These are phyloP conservation scores for Ilyonectria mors-panacis DNA, from an alignment of 2,329 filamentous ascomycete genomes.

Conservation along the genomic window DNA sequence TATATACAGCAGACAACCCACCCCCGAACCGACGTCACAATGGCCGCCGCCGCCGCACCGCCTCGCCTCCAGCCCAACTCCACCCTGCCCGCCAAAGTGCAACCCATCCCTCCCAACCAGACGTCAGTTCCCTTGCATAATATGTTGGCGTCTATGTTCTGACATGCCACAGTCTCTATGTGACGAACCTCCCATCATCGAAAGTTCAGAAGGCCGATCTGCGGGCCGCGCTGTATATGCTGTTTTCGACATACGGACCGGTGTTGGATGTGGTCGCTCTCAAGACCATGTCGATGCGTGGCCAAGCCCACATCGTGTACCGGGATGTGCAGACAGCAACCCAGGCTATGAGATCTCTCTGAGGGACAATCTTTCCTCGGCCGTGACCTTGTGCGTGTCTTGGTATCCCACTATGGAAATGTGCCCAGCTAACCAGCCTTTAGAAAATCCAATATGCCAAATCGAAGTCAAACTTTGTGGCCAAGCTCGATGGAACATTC, in stretches of 20 bases:
- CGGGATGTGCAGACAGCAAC: slow-evolving; percentile 92
- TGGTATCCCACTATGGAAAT: neutral
- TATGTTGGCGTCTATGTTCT: slow-evolving; percentile 11
- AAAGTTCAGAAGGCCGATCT: slow-evolving; percentile 93
- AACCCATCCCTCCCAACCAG: slow-evolving; percentile 78
- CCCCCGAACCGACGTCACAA: slow-evolving; percentile 40
- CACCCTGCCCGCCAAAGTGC: slow-evolving; percentile 65
- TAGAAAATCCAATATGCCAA: slow-evolving; percentile 95
- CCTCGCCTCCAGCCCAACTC: slow-evolving; percentile 59
- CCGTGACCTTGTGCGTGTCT: slow-evolving; percentile 79
- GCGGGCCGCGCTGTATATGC: slow-evolving; percentile 88
- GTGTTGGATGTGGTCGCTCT: slow-evolving; percentile 93
- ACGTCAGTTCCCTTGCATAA: slow-evolving; percentile 69
- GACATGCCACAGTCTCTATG: slow-evolving; percentile 78
- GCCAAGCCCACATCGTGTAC: slow-evolving; percentile 94
- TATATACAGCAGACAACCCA: neutral
- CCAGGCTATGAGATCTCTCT: slow-evolving; percentile 90
- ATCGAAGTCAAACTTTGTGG: slow-evolving; percentile 87
- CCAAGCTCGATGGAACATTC: slow-evolving; percentile 94
- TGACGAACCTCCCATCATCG: slow-evolving; percentile 86
- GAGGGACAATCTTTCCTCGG: slow-evolving; percentile 91
- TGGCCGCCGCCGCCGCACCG: slow-evolving; percentile 56
- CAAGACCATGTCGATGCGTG: slow-evolving; percentile 93
- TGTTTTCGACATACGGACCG: slow-evolving; percentile 94
- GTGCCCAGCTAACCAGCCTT: slow-evolving; percentile 22